These are phyloP conservation scores for Cucurbitaria berberidis DNA, from an alignment of 2,329 filamentous ascomycete genomes.

Conservation along the genomic window DNA sequence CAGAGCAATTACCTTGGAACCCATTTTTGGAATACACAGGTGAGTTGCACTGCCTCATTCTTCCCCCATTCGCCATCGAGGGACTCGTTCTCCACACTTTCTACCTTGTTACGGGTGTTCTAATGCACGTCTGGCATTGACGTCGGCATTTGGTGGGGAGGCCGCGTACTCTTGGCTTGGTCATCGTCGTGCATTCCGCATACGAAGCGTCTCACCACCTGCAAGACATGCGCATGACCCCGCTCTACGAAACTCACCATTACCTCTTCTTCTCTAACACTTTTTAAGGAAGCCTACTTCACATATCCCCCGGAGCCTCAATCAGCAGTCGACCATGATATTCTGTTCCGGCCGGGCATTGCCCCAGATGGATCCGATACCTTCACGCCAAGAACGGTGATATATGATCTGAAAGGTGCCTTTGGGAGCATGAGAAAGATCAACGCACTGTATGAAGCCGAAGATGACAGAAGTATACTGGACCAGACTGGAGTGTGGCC, in stretches of 20 bases:
- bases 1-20: conserved; percentile 91
- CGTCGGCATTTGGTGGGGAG: conserved; percentile 9
- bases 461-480: conserved; percentile 46
- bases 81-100: not conserved
- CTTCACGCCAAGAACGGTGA: conserved; percentile 86
- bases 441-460: conserved; percentile 81
- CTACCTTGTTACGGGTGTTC: not conserved
- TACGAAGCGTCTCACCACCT: conserved; percentile 1
- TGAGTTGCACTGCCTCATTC: conserved; percentile 44
- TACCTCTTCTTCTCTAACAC: not conserved
- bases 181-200: conserved; percentile 12
- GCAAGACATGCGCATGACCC: not conserved
- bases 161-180: conserved; percentile 27
- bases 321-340: conserved; percentile 75
- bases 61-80: not conserved
- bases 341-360: conserved; percentile 86
- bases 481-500: conserved; percentile 41
- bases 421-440: conserved; percentile 89
- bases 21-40: conserved; percentile 97
- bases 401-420: conserved; percentile 93
- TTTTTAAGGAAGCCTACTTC: conserved; percentile 87
- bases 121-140: conserved; percentile 15
- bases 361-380: conserved; percentile 87
- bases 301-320: conserved; percentile 75
- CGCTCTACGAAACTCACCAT: not conserved